Percentiles rank a stretch among this genome's conserved stretches.
Evolutionary conservation across 495 filamentous ascomycete genomes (phyloP).

Genomic region (Glarea lozoyensis): DNA sequence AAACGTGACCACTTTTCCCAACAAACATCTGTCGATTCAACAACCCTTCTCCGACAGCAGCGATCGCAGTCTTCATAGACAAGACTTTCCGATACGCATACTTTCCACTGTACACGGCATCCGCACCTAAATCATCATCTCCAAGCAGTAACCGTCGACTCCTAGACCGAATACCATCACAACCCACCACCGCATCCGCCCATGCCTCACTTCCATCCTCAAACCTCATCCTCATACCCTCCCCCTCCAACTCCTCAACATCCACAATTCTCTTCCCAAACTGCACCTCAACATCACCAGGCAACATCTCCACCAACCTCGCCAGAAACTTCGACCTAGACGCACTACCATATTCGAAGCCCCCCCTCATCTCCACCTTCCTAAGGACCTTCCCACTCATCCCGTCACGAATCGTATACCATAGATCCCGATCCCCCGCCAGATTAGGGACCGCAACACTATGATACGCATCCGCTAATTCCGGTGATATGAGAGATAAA

Average conservation of each 20-base stretch:
- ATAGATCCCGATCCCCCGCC: constrained; percentile 10
- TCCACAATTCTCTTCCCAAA: constrained; percentile 29
- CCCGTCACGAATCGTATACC: constrained; percentile 12
- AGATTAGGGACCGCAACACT: constrained; percentile 5
- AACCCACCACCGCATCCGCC: constrained; percentile 45
- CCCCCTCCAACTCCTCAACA: constrained; percentile 4
- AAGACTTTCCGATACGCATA: constrained; percentile 44
- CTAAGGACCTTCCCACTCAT: constrained; percentile 1
- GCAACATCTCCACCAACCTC: constrained; percentile 44
- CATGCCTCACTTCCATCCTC: constrained; percentile 40
- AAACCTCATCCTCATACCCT: constrained; percentile 37
- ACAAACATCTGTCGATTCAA: constrained; percentile 46
- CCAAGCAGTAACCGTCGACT: constrained; percentile 35
- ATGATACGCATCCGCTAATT: constrained; percentile 28
- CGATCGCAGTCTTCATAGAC: constrained; percentile 44
- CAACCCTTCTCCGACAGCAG: constrained; percentile 38
- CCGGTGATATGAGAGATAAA: constrained; percentile 39
- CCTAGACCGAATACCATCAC: constrained; percentile 47
- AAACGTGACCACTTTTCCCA: constrained; percentile 44
- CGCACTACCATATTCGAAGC: constrained; percentile 18
- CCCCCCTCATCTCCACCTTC: constrained; percentile 17
- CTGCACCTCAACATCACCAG: constrained; percentile 25
- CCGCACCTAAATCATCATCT: constrained; percentile 17
- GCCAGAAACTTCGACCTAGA: constrained; percentile 50
- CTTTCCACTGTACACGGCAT: constrained; percentile 39